Conservation (phyloP, 2,329 filamentous ascomycete genomes). For the Fusarium marasasianum region DNA sequence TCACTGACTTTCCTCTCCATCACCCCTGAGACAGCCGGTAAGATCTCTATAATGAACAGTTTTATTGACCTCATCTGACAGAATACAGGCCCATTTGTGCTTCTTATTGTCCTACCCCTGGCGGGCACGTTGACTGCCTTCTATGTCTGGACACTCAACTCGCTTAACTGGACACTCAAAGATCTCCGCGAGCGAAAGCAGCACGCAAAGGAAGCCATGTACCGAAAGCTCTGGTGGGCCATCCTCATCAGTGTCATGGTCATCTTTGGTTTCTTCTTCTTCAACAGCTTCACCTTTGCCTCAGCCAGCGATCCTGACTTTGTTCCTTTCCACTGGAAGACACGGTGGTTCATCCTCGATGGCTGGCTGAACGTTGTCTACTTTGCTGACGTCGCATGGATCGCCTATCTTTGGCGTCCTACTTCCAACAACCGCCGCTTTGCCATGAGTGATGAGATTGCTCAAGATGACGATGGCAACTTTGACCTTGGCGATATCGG, state of each 20-base stretch:
- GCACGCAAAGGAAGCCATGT: constrained; percentile 93
- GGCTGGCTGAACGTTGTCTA: constrained; percentile 98
- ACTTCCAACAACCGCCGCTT: constrained; percentile 97
- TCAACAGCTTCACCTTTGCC: constrained; percentile 96
- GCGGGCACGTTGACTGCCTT: constrained; percentile 94
- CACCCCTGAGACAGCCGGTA: constrained; percentile 83
- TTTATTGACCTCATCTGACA: constrained; percentile 30
- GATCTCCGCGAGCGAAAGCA: constrained; percentile 96
- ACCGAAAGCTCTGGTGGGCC: constrained; percentile 98
- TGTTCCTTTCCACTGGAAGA: constrained; percentile 96
- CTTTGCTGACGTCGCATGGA: constrained; percentile 88
- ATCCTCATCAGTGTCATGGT: constrained; percentile 92
- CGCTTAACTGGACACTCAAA: constrained; percentile 92
- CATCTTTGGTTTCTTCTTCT: constrained; percentile 98
- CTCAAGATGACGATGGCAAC: constrained; percentile 93
- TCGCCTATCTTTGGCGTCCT: constrained; percentile 96
- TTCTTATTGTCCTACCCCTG: constrained; percentile 92
- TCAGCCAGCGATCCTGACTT: constrained; percentile 86
- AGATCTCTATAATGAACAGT: constrained; percentile 37
- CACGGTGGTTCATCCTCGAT: constrained; percentile 95
- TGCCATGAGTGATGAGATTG: constrained; percentile 98
- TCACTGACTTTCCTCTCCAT: constrained; percentile 89
- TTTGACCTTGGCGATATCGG: constrained; percentile 96
- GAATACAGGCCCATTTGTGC: constrained; percentile 77
- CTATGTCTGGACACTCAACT: constrained; percentile 98